phyloP scores from a whole-genome alignment of 768 basidiomycete genomes.

The Chalciporus chontae region DNA sequence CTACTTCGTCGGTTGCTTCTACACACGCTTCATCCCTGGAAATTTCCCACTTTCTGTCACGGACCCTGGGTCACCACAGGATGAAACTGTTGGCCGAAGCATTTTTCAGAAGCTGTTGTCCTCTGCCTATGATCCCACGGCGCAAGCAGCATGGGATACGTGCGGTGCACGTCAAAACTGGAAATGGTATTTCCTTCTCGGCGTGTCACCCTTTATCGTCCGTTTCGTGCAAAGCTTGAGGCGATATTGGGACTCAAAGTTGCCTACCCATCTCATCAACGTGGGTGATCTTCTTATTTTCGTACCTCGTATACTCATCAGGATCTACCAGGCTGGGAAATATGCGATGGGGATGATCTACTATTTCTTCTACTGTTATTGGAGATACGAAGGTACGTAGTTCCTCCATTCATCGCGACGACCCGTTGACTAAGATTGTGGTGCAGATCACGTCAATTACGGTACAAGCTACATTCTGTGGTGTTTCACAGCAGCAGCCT shows the following conservation, averaged over 20 bases:
- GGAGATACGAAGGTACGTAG: conserved; percentile 63
- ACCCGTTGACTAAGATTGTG: background rate
- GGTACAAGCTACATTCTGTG: conserved; percentile 62
- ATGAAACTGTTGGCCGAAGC: background rate
- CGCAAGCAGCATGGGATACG: conserved; percentile 44
- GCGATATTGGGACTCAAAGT: conserved; percentile 77
- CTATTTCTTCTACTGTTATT: conserved; percentile 69
- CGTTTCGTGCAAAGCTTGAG: conserved; percentile 85
- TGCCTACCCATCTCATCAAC: conserved; percentile 82
- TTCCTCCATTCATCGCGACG: background rate
- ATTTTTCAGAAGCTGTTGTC: background rate
- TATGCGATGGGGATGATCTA: conserved; percentile 66
- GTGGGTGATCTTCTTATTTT: conserved; percentile 39
- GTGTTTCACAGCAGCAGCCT: conserved; percentile 59
- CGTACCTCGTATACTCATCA: background rate
- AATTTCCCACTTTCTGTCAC: background rate
- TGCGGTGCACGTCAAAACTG: conserved; percentile 48
- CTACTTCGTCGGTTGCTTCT: conserved; percentile 73
- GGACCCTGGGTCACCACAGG: background rate
- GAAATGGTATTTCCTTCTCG: conserved; percentile 58
- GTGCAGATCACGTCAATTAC: conserved; percentile 30
- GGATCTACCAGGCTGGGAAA: conserved; percentile 68
- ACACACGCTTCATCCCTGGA: conserved; percentile 32
- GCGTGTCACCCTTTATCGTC: conserved; percentile 62
- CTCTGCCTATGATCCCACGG: conserved; percentile 24